Conservation (phyloP, 208 protist species). For the Leishmania major region DNA sequence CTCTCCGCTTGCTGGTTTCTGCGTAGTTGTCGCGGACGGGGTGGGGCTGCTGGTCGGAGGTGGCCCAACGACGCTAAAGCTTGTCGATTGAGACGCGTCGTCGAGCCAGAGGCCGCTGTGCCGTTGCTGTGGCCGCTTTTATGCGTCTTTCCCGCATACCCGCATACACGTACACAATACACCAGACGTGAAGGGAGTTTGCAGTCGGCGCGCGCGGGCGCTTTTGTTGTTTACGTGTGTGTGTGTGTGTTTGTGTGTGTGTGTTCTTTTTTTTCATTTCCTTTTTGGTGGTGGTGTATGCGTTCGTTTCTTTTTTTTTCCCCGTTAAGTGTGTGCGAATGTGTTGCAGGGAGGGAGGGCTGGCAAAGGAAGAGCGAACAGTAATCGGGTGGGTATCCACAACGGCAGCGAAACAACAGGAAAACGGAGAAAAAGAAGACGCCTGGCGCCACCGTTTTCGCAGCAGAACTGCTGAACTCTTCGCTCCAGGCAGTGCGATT, state of each 20-base stretch:
- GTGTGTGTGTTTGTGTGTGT: background rate
- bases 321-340: background rate
- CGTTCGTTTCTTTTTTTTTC: background rate
- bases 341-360: background rate
- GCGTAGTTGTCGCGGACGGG: background rate
- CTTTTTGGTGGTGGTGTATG: too few species aligned
- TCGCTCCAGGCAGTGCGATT: background rate
- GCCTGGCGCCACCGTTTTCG: background rate
- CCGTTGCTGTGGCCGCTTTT: background rate
- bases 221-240: background rate
- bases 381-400: background rate
- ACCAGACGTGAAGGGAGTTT: background rate
- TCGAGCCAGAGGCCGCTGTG: background rate
- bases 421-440: background rate
- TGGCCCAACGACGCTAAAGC: background rate
- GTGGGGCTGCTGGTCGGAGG: background rate
- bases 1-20: background rate
- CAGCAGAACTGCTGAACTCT: background rate
- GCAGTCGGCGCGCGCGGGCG: background rate
- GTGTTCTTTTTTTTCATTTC: background rate
- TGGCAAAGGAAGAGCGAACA: background rate
- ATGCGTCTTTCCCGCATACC: background rate
- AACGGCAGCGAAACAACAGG: background rate
- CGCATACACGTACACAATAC: background rate
- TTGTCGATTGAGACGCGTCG: background rate